A percentile compares a stretch with the other conserved stretches of the same genome.
Conservation (phyloP, 2,329 filamentous ascomycete species). For the Macrophomina pseudophaseolina region DNA sequence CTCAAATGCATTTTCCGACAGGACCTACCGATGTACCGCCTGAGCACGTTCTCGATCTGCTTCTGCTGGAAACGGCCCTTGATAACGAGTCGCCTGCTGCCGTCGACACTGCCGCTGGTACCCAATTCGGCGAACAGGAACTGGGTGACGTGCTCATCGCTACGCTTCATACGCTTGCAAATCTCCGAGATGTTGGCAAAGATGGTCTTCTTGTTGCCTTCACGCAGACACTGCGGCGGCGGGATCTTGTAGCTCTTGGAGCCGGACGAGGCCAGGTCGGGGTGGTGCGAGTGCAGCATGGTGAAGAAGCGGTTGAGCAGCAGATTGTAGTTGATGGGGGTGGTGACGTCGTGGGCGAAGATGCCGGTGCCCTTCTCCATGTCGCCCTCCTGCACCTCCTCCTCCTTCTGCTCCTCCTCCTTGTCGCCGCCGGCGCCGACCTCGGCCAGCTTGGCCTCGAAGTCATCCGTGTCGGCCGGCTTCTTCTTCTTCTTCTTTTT, state of each 20-base stretch:
- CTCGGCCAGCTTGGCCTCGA: conserved; percentile 69
- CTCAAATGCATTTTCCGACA: neutral
- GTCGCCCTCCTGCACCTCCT: conserved; percentile 68
- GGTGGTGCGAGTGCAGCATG: conserved; percentile 93
- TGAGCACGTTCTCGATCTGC: conserved; percentile 95
- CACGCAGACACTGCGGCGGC: conserved; percentile 95
- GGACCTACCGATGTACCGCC: conserved; percentile 87
- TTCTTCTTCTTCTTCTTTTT: conserved; percentile 92
- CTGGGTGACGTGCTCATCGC: conserved; percentile 94
- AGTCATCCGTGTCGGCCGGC: conserved; percentile 64
- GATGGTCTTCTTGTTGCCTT: conserved; percentile 99
- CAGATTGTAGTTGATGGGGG: conserved; percentile 80
- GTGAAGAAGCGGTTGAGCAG: conserved; percentile 93
- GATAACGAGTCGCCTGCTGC: conserved; percentile 90
- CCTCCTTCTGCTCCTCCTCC: conserved; percentile 51
- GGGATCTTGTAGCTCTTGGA: conserved; percentile 99
- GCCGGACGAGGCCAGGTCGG: conserved; percentile 87
- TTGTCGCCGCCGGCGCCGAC: conserved; percentile 63
- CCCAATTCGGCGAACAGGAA: conserved; percentile 98
- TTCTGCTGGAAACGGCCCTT: conserved; percentile 99
- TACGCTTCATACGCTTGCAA: conserved; percentile 99
- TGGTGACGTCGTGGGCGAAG: conserved; percentile 81
- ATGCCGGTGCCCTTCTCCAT: conserved; percentile 88
- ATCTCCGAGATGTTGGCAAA: conserved; percentile 99
- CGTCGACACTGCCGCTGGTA: conserved; percentile 94